A percentile compares a stretch with the other conserved stretches of the same genome.
Conservation (phyloP, 257 asterid genomes). For the Lithospermum erythrorhizon region DNA sequence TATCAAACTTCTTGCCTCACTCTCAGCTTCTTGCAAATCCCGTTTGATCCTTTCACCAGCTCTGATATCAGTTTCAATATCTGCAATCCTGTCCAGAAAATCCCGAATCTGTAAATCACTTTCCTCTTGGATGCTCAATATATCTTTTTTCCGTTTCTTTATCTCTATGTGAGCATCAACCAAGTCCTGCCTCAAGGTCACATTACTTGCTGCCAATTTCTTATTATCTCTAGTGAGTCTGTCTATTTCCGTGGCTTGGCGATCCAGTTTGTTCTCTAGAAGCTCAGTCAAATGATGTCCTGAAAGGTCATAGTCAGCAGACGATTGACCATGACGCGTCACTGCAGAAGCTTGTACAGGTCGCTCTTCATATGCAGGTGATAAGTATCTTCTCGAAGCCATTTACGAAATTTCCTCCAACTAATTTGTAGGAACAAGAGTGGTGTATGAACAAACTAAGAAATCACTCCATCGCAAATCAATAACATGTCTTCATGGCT, state of each 20-base stretch:
- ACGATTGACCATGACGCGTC: constrained; percentile 25
- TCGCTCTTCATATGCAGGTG: constrained; percentile 32
- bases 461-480: too few species aligned
- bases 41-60: constrained; percentile 35
- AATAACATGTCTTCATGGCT: too few species aligned
- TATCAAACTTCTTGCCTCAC: constrained; percentile 50
- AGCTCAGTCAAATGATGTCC: constrained; percentile 30
- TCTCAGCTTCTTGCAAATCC: constrained; percentile 44
- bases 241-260: constrained; percentile 51
- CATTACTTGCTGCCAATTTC: constrained; percentile 45
- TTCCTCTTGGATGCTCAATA: constrained; percentile 49
- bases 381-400: constrained; percentile 53
- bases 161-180: constrained; percentile 41
- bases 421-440: too few species aligned
- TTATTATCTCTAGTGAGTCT: constrained; percentile 53
- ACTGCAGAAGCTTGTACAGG: constrained; percentile 24
- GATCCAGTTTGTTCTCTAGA: constrained; percentile 35
- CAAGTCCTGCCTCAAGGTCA: constrained; percentile 54
- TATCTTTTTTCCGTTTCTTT: constrained; percentile 48
- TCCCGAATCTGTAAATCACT: constrained; percentile 64
- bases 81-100: constrained; percentile 53
- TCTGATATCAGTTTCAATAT: constrained; percentile 49
- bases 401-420: constrained; percentile 9
- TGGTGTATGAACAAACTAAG: too few species aligned
- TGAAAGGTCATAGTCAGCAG: constrained; percentile 22